Evolutionary conservation across 2,329 filamentous ascomycete species (phyloP), one percentile per base, ranked within the genome.

Genomic region (Neofusicoccum umdonicola): DNA sequence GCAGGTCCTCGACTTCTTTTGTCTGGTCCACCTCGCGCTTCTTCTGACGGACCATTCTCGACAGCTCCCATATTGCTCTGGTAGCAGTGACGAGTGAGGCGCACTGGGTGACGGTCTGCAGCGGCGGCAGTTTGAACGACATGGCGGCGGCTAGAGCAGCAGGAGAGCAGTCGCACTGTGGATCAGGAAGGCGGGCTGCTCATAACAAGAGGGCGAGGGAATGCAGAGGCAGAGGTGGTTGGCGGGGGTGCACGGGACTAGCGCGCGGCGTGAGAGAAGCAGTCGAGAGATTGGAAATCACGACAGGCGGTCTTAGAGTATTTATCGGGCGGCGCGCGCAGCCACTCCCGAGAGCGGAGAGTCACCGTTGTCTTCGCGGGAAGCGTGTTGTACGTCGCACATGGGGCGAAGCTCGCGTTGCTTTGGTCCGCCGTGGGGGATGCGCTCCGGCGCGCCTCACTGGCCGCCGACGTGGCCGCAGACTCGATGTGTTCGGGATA

Each of bases 91-190:
- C 41, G 4, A 63, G 37, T 1, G 61, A 63, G 37, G 48, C 61
- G 39, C 48, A 52, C 39, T 63, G 61, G n/a, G 61, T 54, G 8
- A 63, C 51, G 48, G 61, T 63, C n/a, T 52, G 48, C 12, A 63
- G 61, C 9, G 42, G 56, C n/a, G 56, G 56, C 11, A 54, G 31
- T 47, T 52, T 54, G 48, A 63, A 48, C 3, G 61, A 47, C 61
- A 63, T 63, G 41, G 27, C 51, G 19, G 17, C n/a, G 22, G n/a
- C 8, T 42, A 37, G 13, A 6, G 47, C 4, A 35, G 47, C 47
- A 37, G 19, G 31, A 52, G 12, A 8, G 13, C 27, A 60, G 15
- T 19, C 5, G 27, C 41, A 22, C 56, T 34, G 19, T 35, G 17
- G 39, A 9, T 35, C 22, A 45, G 7, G 27, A 35, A n/a, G 27